A percentile compares a stretch with the other conserved stretches of the same genome.
phyloP scores from a whole-genome alignment of 2,329 filamentous ascomycete genomes.

The Daldinia eschscholtzii region DNA sequence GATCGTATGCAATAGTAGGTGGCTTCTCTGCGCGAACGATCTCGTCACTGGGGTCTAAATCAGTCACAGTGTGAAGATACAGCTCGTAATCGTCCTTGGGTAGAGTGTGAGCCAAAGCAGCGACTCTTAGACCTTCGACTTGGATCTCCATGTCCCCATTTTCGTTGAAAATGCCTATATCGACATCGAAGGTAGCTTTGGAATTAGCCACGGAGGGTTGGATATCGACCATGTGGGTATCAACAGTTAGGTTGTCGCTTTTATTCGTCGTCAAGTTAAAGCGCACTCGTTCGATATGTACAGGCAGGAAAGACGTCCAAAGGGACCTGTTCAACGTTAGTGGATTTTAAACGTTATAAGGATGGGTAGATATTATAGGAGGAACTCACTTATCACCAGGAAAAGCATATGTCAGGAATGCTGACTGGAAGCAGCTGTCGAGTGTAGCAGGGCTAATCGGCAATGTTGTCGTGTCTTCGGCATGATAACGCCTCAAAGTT shows the following conservation, averaged over 20 bases:
- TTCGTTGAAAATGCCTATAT: conserved; percentile 50
- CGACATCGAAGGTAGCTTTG: conserved; percentile 49
- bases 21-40: conserved; percentile 47
- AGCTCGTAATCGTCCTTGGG: conserved; percentile 51
- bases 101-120: conserved; percentile 47
- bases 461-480: conserved; percentile 55
- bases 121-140: conserved; percentile 49
- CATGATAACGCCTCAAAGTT: conserved; percentile 51
- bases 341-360: background rate
- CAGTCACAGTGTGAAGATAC: conserved; percentile 52
- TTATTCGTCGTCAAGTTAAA: conserved; percentile 54
- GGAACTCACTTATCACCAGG: conserved; percentile 55
- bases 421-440: conserved; percentile 58
- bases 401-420: conserved; percentile 57
- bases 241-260: conserved; percentile 52
- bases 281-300: conserved; percentile 51
- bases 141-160: conserved; percentile 46
- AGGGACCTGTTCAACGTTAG: conserved; percentile 50
- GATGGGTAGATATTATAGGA: background rate
- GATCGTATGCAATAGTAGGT: background rate
- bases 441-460: conserved; percentile 57
- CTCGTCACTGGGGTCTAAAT: conserved; percentile 58
- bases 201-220: conserved; percentile 42
- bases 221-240: conserved; percentile 46
- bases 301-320: conserved; percentile 59